A percentile compares a stretch with the other conserved stretches of the same genome.
Evolutionary conservation across 306 rosid genomes (phyloP).

Genomic region (Rosa persica): DNA sequence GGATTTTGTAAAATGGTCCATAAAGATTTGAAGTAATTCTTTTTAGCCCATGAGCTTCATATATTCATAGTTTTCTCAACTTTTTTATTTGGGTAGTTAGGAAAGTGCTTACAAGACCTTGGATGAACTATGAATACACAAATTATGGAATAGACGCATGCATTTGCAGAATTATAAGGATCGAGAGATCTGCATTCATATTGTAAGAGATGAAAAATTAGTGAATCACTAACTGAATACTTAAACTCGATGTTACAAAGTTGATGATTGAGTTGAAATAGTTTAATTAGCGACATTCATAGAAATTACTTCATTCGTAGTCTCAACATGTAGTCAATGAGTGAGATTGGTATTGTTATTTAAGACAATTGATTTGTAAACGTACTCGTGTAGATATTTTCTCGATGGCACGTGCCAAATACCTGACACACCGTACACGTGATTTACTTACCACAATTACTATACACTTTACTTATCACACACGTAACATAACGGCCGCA

Average conservation of each 20-base stretch:
- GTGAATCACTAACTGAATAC: too few species aligned
- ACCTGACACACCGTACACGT: background rate
- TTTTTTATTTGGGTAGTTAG: background rate
- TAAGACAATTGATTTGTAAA: too few species aligned
- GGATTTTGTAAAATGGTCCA: background rate
- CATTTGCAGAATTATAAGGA: background rate
- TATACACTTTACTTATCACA: too few species aligned
- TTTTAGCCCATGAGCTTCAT: background rate
- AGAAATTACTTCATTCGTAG: background rate
- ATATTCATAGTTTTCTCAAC: too few species aligned
- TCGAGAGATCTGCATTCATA: background rate
- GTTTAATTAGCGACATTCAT: too few species aligned
- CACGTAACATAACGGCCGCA: background rate
- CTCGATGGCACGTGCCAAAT: background rate
- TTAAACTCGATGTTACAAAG: too few species aligned
- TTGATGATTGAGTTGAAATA: background rate
- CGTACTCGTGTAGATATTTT: background rate
- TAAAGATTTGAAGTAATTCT: background rate
- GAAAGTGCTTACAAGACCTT: too few species aligned
- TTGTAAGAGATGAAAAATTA: too few species aligned
- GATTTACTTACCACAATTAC: background rate
- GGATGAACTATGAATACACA: background rate
- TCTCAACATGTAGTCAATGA: background rate
- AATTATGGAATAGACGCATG: background rate
- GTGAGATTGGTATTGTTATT: background rate